Evolutionary conservation across 2,329 filamentous ascomycete species (phyloP), one percentile per base, ranked within the genome.

Genomic region (Pseudonectria foliicola): DNA sequence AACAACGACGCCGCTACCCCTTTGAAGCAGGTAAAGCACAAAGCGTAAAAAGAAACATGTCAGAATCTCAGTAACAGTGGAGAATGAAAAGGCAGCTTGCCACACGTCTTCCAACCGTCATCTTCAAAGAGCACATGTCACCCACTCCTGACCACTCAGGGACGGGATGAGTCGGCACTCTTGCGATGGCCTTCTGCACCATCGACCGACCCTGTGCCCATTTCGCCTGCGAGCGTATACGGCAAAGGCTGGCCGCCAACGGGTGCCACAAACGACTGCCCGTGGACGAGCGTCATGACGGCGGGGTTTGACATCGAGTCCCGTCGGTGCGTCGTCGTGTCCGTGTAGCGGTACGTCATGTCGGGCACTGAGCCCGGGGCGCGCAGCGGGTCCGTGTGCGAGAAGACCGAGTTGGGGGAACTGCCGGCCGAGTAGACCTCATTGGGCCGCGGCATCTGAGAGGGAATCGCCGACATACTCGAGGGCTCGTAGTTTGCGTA

Each of bases 291-390:
- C 8, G 15, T 13, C 25, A 33, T 31, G 30, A n/a, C 30, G 16
- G 23, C 14, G 12, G 13, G 24, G 8, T 10, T 14, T 4, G 30
- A 32, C n/a, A 15, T 32, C 4, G 11, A 13, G 18, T 32, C 30
- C 21, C 23, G 11, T 3, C 30, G 18, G 18, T 32, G 34, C 7
- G 39, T 43, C 14, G 53, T 56, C 16, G 54, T 53, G 31, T 57
- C 55, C 4, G 44, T 46, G 39, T 59, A 59, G 33, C 55, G 51
- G 46, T 59, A 59, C 14, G 49, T 40, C 38, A 57, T 49, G 23
- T 56, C 49, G 16, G 43, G 33, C 3, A 40, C 37, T 12, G 25
- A 28, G 25, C 25, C 28, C 6, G 25, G 13, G 7, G 16, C 4
- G 2, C 47, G 42, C 33, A 43, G 32, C 3, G 46, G 34, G 14